Conservation (phyloP, 805 yeast genomes). For the Danielozyma ontarioensis region DNA sequence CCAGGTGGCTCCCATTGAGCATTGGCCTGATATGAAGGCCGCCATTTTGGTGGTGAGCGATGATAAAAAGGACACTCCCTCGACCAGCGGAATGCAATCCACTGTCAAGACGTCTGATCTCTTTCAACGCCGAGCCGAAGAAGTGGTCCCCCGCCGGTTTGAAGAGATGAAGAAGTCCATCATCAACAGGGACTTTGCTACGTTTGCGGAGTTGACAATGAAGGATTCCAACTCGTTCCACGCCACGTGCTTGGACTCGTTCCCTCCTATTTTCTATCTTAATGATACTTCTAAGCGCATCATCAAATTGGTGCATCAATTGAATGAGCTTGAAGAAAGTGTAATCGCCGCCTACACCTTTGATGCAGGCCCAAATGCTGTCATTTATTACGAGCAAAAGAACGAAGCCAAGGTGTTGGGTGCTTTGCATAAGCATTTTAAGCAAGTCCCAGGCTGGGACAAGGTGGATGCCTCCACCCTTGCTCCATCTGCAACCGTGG, state of each 20-base stretch:
- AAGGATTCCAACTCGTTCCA: slow-evolving; percentile 96
- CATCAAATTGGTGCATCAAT: slow-evolving; percentile 69
- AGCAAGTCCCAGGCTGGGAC: slow-evolving; percentile 66
- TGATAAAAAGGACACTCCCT: slow-evolving; percentile 89
- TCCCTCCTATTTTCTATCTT: slow-evolving; percentile 91
- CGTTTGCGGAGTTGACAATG: slow-evolving; percentile 90
- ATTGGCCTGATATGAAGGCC: slow-evolving; percentile 92
- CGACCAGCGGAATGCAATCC: slow-evolving; percentile 94
- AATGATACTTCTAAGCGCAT: slow-evolving; percentile 86
- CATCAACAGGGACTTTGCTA: slow-evolving; percentile 62
- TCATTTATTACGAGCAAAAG: slow-evolving; percentile 75
- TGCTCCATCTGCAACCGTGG: slow-evolving; percentile 25
- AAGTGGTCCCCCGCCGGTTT: slow-evolving; percentile 85
- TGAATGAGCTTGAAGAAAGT: slow-evolving; percentile 64
- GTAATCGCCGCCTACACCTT: slow-evolving; percentile 92
- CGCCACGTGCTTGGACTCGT: slow-evolving; percentile 93
- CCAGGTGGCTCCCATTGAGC: slow-evolving; percentile 74
- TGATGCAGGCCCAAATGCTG: slow-evolving; percentile 99
- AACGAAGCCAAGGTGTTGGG: slow-evolving; percentile 74
- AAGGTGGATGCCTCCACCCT: slow-evolving; percentile 13
- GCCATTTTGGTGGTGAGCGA: slow-evolving; percentile 90
- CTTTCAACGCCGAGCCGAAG: slow-evolving; percentile 70
- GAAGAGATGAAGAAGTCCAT: slow-evolving; percentile 79
- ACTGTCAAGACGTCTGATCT: slow-evolving; percentile 88
- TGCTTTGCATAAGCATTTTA: slow-evolving; percentile 57